Evolutionary conservation across 495 filamentous ascomycete species (phyloP), one percentile per base, ranked within the genome.

Genomic region (Tuber magnatum): DNA sequence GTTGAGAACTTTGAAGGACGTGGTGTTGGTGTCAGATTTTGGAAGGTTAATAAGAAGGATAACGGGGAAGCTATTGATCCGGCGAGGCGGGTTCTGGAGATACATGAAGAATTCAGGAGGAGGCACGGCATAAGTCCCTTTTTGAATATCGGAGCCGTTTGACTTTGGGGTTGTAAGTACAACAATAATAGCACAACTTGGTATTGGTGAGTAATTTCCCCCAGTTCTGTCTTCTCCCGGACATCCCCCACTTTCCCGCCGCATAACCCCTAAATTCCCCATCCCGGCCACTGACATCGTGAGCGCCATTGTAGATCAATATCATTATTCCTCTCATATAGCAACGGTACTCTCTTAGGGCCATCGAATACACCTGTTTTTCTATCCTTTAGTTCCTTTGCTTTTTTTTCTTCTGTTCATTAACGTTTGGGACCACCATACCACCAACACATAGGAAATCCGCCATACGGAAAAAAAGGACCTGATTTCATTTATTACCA

Each of bases 31-130:
- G 77, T 79, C 18, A 70, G 35, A 22, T 75, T 79, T 70, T 79
- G 77, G 77, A 79, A 73, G 39, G 72, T 79, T 8, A 76, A 79
- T 28, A 79, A 75, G 65, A 79, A 79, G 32, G 76, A 79, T n/a
- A 79, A 79, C 32, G 4, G 40, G 20, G 72, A 72, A n/a, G 77
- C 72, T 22, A 16, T 73, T 16, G 28, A 38, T 35, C 71, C 75
- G 18, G 77, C 76, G 22, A 79, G 72, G 46, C 68, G 72, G 44
- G 44, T 48, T 14, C 28, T 79, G 70, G 77, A 75, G 18, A 18
- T 20, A 14, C n/a, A 69, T 5, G 72, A 79, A 35, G 70, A 75
- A 28, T 32, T 79, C 8, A 71, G 76, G 46, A 71, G 73, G 56
- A 79, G 44, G 56, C 4, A 65, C 5, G 14, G 56, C 56, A 35